Evolutionary conservation across 129 eudicot species (phyloP), one percentile per base, ranked within the genome.

Genomic region (Chrysanthemum makinoi): DNA sequence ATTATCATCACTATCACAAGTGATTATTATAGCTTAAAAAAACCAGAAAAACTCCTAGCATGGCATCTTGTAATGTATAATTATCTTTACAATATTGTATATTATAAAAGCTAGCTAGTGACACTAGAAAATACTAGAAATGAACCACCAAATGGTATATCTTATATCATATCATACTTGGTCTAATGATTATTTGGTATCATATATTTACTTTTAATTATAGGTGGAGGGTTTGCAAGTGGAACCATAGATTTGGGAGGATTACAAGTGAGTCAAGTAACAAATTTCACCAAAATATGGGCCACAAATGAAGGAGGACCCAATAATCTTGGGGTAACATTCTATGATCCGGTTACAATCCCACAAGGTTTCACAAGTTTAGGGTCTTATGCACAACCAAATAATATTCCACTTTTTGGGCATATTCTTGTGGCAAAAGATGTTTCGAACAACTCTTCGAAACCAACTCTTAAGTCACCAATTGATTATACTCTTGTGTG

Each of bases 201-300:
- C 4, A 22, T 49, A n/a, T 11, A 6, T 61, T 61, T 24, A 61
- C 18, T 44, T 43, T 35, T 18, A 11, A 46, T 48, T 70, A 26
- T 68, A 81, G 87, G 87, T 17, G 65, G 56, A 15, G 87, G 81
- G 1, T 83, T 83, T 72, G 87, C 79, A 30, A 75, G 16, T 43
- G 87, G 87, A 24, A 52, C 59, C 51, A 75, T 83, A 65, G 81
- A 83, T 72, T 33, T 83, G 35, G 87, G 87, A 50, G 87, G 84
- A 9, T 53, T 83, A 71, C 62, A 2, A 75, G 75, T 79, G 67
- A 53, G 72, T 19, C 79, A 83, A 52, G 65, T 83, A 49, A 74
- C 81, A 59, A 56, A 62, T 11, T 75, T 83, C 39, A 71, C 22
- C 84, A 79, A 79, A 69, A 73, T 68, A 3, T 79, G 87, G 87